Conservation (phyloP, 257 asterid species). For the Fraxinus americana region DNA sequence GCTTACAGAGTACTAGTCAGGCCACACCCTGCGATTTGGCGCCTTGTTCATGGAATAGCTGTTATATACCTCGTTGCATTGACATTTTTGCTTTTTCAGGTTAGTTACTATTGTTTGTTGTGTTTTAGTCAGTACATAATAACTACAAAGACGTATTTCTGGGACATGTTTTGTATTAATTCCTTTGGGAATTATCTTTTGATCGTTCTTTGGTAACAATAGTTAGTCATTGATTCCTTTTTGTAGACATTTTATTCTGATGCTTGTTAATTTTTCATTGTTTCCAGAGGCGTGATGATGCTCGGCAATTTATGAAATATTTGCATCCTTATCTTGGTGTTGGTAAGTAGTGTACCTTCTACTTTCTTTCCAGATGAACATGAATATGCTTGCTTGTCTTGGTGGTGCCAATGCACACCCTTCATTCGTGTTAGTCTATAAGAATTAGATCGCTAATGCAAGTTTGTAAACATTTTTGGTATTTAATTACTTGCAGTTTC, state of each 20-base stretch:
- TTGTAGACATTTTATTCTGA: slow-evolving; percentile 21
- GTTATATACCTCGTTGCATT: slow-evolving; percentile 86
- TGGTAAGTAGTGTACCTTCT: slow-evolving; percentile 46
- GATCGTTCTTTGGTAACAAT: neutral
- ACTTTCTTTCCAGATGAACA: slow-evolving; percentile 15
- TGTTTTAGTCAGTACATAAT: neutral
- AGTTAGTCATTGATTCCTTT: neutral
- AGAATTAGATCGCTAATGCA: neutral
- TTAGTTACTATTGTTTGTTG: slow-evolving; percentile 26
- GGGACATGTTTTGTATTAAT: neutral
- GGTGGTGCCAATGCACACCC: neutral
- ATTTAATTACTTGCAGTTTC: slow-evolving; percentile 13
- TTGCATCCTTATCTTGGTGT: slow-evolving; percentile 90
- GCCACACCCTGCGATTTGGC: slow-evolving; percentile 98
- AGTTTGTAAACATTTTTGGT: neutral
- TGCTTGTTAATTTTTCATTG: slow-evolving; percentile 18
- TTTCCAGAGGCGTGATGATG: slow-evolving; percentile 87
- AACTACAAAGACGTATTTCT: neutral
- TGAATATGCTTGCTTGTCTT: slow-evolving; percentile 3
- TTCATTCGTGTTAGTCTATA: neutral
- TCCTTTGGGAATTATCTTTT: neutral
- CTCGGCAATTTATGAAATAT: slow-evolving; percentile 80
- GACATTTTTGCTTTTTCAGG: slow-evolving; percentile 99
- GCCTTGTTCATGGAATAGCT: slow-evolving; percentile 97
- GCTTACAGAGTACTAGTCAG: slow-evolving; percentile 78